Evolutionary conservation across 2,329 filamentous ascomycete species (phyloP).

Genomic region (Camillea tinctor): DNA sequence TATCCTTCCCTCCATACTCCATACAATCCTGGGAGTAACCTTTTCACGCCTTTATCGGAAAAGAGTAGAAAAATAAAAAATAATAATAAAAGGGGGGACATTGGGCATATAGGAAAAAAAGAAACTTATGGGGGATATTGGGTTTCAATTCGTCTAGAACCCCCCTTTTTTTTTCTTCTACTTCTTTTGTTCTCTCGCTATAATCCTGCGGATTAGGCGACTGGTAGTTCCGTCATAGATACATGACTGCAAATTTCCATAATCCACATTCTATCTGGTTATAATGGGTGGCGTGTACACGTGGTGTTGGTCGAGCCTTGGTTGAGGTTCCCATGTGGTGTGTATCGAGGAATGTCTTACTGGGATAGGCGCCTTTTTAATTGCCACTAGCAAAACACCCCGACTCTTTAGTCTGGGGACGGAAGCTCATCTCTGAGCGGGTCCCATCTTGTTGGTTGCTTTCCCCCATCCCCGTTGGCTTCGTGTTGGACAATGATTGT

Average conservation of each 20-base stretch:
- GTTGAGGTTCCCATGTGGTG: conserved; percentile 10
- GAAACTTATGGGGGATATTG: neutral
- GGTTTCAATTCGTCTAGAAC: neutral
- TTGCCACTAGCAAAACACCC: neutral
- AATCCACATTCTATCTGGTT: neutral
- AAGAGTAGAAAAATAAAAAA: neutral
- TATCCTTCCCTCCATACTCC: neutral
- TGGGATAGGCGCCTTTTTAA: neutral
- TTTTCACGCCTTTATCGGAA: too few relatives aligned
- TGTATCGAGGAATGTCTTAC: conserved; percentile 12
- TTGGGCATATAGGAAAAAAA: neutral
- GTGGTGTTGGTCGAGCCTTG: neutral
- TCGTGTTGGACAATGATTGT: neutral
- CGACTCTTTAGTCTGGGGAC: neutral
- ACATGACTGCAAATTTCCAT: neutral
- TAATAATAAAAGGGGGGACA: too few relatives aligned
- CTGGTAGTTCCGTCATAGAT: neutral
- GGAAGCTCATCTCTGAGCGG: neutral
- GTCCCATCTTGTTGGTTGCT: neutral
- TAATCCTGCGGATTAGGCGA: neutral
- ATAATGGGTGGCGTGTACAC: neutral
- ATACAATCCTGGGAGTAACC: neutral
- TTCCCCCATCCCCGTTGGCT: neutral
- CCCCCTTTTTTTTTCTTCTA: too few relatives aligned
- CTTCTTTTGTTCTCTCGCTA: neutral